A percentile compares a stretch with the other conserved stretches of the same genome.
Conservation (phyloP, 164 flowering plant species). For the Vitis rupestris region DNA sequence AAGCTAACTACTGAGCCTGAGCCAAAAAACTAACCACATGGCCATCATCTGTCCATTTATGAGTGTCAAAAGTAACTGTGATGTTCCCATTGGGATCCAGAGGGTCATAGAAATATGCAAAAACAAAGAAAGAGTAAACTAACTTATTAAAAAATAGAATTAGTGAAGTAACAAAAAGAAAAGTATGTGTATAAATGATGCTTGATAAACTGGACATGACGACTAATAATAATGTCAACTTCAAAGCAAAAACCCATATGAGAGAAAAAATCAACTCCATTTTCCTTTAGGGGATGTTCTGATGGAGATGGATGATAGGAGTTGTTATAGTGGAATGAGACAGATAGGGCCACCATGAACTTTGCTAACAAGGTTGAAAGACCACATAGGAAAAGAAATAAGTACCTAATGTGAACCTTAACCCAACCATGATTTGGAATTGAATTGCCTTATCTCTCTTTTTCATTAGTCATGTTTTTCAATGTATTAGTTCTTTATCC, state of each 20-base stretch:
- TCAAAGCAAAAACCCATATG: constrained; percentile 2
- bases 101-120: constrained; percentile 60
- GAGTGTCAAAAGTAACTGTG: constrained; percentile 51
- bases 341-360: neutral
- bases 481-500: no score
- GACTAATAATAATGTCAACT: constrained; percentile 14
- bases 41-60: constrained; percentile 35
- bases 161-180: constrained; percentile 7
- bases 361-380: neutral
- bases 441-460: no score
- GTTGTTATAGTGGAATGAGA: constrained; percentile 3
- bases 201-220: constrained; percentile 32
- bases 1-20: no score
- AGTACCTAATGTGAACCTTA: no score
- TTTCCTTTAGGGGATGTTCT: constrained; percentile 1
- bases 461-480: no score
- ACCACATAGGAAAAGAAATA: no score
- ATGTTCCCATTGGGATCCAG: constrained; percentile 70
- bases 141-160: neutral
- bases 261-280: constrained; percentile 21
- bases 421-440: no score
- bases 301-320: neutral
- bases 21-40: constrained; percentile 41
- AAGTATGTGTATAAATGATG: neutral
- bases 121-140: neutral